A percentile compares a stretch with the other conserved stretches of the same genome.
Conservation (phyloP, 345 rosid species). For the Reutealis trisperma region DNA sequence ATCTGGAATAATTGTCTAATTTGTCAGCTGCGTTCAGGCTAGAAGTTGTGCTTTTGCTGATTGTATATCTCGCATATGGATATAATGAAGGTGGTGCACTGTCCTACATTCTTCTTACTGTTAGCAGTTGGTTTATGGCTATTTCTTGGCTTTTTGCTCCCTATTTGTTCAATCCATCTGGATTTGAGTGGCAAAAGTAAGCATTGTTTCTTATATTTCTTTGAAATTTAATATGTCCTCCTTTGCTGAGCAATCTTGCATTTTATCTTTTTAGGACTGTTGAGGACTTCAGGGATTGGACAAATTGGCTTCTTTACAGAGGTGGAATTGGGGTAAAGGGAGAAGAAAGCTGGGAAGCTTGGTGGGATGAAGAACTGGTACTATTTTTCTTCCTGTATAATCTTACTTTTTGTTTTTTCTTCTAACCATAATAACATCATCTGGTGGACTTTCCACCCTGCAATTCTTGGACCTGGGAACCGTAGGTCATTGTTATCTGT, state of each 20-base stretch:
- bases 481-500: too few relatives aligned
- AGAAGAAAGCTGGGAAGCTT: constrained; percentile 99
- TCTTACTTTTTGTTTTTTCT: not conserved
- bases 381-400: constrained; percentile 8
- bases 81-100: constrained; percentile 72
- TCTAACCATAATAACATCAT: too few relatives aligned
- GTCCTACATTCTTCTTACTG: constrained; percentile 72
- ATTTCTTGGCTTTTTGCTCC: constrained; percentile 97
- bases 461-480: not conserved
- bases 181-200: constrained; percentile 99
- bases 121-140: constrained; percentile 99
- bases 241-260: constrained; percentile 3
- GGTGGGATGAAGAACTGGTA: constrained; percentile 99
- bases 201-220: constrained; percentile 22
- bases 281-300: constrained; percentile 98
- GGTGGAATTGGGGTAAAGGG: constrained; percentile 99
- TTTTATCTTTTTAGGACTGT: constrained; percentile 60
- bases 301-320: constrained; percentile 97
- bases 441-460: not conserved
- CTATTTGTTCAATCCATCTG: constrained; percentile 93
- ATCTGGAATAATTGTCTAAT: not conserved
- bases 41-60: constrained; percentile 80
- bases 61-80: constrained; percentile 85
- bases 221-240: not conserved
- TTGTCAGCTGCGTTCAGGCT: constrained; percentile 47